Evolutionary conservation across 768 basidiomycete species (phyloP).

Genomic region (Termitomyces sp.): DNA sequence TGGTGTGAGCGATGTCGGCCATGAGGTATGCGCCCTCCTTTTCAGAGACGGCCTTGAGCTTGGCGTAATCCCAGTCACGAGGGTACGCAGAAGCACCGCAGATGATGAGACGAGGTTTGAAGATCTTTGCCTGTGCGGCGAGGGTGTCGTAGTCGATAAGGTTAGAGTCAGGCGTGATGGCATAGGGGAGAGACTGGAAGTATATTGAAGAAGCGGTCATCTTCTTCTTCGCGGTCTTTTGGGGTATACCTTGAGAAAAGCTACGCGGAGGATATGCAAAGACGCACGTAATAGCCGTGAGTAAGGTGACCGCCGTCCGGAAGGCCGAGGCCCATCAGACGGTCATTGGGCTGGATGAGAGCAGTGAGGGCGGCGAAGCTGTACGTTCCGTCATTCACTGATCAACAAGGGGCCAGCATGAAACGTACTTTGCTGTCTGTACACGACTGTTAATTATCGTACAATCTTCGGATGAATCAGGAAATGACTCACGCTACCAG

Average conservation of each 20-base stretch:
- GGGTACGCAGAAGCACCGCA: conserved; percentile 99
- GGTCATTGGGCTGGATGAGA: conserved; percentile 93
- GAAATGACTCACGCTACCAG: conserved; percentile 65
- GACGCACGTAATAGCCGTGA: conserved; percentile 88
- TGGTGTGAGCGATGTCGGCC: conserved; percentile 98
- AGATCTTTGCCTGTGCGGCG: conserved; percentile 82
- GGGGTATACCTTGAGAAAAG: neutral
- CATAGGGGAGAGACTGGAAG: conserved; percentile 98
- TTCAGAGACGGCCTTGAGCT: conserved; percentile 76
- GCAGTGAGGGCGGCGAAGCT: conserved; percentile 98
- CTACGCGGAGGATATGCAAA: conserved; percentile 1
- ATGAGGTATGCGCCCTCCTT: conserved; percentile 90
- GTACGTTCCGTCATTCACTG: conserved; percentile 6
- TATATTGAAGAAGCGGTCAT: conserved; percentile 99
- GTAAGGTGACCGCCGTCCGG: conserved; percentile 97
- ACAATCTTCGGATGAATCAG: conserved; percentile 4
- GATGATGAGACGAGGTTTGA: conserved; percentile 93
- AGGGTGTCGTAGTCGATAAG: conserved; percentile 85
- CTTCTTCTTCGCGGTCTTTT: conserved; percentile 95
- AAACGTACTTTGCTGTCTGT: conserved; percentile 81
- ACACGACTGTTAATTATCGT: neutral
- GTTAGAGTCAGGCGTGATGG: conserved; percentile 74
- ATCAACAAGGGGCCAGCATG: neutral
- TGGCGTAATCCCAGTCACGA: conserved; percentile 93
- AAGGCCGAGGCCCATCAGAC: conserved; percentile 97